These are phyloP conservation scores for Rhododendron ferrugineum DNA, from an alignment of 148 eudicot species.

Conservation along the genomic window DNA sequence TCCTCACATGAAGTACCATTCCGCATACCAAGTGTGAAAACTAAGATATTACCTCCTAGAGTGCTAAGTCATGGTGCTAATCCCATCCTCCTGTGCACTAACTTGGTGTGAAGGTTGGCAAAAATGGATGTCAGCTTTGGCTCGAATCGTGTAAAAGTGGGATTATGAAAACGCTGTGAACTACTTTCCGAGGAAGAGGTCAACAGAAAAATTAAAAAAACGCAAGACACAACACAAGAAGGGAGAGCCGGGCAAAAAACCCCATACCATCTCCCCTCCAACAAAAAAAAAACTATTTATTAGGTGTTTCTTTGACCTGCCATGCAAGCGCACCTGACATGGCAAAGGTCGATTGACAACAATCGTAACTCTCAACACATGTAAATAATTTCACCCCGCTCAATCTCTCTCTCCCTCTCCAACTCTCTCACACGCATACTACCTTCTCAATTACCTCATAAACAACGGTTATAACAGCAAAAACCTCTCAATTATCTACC, in stretches of 20 bases:
- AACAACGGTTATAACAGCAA: not conserved
- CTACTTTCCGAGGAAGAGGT: not conserved
- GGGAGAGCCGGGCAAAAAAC: conserved; percentile 56
- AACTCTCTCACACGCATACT: not conserved
- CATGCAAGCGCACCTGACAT: conserved; percentile 66
- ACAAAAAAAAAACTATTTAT: conserved; percentile 24
- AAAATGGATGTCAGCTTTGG: not conserved
- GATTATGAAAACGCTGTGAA: not conserved
- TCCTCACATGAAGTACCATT: not conserved
- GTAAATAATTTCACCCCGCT: not conserved
- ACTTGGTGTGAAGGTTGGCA: not conserved
- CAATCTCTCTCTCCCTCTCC: not conserved
- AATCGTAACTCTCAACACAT: not conserved
- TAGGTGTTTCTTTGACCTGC: conserved; percentile 38
- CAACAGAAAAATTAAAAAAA: not conserved
- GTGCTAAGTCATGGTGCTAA: not conserved
- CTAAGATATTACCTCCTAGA: not conserved
- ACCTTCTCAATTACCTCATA: not conserved
- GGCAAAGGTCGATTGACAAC: conserved; percentile 49
- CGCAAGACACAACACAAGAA: conserved; percentile 9
- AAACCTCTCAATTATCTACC: not conserved
- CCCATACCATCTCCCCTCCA: conserved; percentile 66
- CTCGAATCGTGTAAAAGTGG: not conserved
- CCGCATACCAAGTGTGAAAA: not conserved
- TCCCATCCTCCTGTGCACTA: not conserved